Evolutionary conservation across 2,329 filamentous ascomycete species (phyloP).

Genomic region (Mycosphaerella sp.): DNA sequence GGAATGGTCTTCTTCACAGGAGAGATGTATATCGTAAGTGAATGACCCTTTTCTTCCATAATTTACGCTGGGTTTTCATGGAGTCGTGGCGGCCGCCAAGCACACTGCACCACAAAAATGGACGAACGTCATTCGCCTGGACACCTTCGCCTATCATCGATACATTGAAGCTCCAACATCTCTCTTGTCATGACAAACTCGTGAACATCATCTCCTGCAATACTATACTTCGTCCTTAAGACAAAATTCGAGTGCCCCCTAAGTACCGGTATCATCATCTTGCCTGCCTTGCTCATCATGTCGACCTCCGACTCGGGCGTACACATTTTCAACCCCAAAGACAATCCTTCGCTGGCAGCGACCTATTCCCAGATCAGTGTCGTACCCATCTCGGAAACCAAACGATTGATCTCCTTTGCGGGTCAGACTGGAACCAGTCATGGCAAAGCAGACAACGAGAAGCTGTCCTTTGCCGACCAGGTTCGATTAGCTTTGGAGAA

Average conservation of each 20-base stretch:
- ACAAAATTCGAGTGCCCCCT: too few species aligned
- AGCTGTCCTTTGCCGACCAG: constrained; percentile 13
- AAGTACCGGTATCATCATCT: background rate
- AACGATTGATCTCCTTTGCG: constrained; percentile 19
- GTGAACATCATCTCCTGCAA: background rate
- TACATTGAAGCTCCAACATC: too few species aligned
- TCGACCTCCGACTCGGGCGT: background rate
- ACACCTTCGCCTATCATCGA: background rate
- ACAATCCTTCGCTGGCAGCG: constrained; percentile 9
- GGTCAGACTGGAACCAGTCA: constrained; percentile 17
- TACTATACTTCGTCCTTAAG: background rate
- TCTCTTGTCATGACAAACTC: too few species aligned
- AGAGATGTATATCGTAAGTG: constrained; percentile 55
- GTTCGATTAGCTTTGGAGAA: constrained; percentile 15
- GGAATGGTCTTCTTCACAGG: constrained; percentile 61
- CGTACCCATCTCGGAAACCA: constrained; percentile 17
- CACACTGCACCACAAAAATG: background rate
- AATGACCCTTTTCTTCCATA: constrained; percentile 9
- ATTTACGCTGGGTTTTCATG: background rate
- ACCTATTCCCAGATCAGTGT: constrained; percentile 19
- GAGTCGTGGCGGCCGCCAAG: background rate
- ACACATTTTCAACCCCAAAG: constrained; percentile 17
- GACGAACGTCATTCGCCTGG: background rate
- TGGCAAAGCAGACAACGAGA: constrained; percentile 1
- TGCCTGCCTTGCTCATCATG: background rate